phyloP scores from a whole-genome alignment of 2,329 filamentous ascomycete species.

The Pyrenophora tritici-repentis region DNA sequence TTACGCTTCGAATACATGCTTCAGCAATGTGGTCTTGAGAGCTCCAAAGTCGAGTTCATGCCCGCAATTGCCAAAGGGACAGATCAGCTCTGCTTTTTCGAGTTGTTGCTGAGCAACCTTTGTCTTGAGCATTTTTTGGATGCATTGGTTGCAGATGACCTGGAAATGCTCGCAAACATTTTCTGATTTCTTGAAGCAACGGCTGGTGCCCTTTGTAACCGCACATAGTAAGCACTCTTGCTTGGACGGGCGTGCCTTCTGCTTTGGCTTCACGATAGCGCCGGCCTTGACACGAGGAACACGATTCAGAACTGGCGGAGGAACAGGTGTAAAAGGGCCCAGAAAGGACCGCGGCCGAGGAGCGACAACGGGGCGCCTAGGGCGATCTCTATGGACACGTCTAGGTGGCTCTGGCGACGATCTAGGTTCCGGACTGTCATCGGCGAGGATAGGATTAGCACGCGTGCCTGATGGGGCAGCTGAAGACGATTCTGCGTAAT shows the following conservation, averaged over 20 bases:
- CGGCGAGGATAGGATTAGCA: constrained; percentile 1
- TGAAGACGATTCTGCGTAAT: constrained; percentile 1
- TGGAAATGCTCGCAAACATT: constrained; percentile 28
- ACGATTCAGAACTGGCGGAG: not conserved
- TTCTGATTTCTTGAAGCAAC: constrained; percentile 13
- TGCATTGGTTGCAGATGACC: constrained; percentile 25
- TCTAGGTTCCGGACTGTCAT: constrained; percentile 2
- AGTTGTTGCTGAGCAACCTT: constrained; percentile 22
- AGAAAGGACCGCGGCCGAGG: not conserved
- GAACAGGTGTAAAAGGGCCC: not conserved
- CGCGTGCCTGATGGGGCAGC: not conserved
- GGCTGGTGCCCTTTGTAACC: constrained; percentile 7
- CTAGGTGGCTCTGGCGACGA: not conserved
- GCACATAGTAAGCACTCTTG: constrained; percentile 30
- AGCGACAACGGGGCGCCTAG: too few species aligned
- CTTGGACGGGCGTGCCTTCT: constrained; percentile 11
- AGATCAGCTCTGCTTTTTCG: constrained; percentile 17
- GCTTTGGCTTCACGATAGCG: constrained; percentile 4
- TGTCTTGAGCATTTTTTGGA: constrained; percentile 24
- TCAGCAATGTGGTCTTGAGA: constrained; percentile 16
- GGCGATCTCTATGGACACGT: not conserved
- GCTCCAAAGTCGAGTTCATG: constrained; percentile 10
- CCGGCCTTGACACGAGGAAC: constrained; percentile 8
- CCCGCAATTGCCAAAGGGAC: constrained; percentile 21
- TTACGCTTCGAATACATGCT: constrained; percentile 21